These are phyloP conservation scores for Nakazawaea ernobii DNA, from an alignment of 805 yeast genomes.

Conservation along the genomic window DNA sequence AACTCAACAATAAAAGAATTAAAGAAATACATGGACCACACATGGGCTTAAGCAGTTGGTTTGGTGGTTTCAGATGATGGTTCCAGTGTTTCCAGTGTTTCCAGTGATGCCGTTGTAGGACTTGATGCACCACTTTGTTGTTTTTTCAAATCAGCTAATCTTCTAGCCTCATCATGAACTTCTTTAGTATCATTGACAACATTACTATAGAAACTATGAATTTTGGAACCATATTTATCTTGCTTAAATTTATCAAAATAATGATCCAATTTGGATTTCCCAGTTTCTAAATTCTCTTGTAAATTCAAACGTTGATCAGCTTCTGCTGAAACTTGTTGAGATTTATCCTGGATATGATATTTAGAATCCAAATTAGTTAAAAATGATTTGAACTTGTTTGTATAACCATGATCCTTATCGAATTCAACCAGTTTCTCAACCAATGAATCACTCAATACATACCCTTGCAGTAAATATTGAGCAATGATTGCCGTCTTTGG, in stretches of 20 bases:
- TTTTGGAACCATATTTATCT: conserved; percentile 48
- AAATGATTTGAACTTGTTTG: conserved; percentile 51
- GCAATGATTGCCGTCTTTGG: conserved; percentile 74
- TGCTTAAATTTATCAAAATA: conserved; percentile 42
- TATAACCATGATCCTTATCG: conserved; percentile 60
- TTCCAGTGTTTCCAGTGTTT: background rate
- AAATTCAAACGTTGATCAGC: conserved; percentile 37
- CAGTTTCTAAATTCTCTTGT: conserved; percentile 30
- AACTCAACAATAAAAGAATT: too few species aligned
- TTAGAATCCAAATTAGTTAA: conserved; percentile 49
- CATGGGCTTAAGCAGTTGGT: background rate
- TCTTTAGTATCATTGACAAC: conserved; percentile 51
- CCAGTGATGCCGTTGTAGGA: background rate
- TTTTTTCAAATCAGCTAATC: conserved; percentile 59
- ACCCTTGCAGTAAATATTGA: conserved; percentile 71
- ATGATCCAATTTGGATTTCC: conserved; percentile 31
- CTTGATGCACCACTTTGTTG: conserved; percentile 12
- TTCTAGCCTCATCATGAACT: conserved; percentile 69
- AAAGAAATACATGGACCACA: too few species aligned
- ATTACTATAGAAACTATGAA: conserved; percentile 54
- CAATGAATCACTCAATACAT: conserved; percentile 56
- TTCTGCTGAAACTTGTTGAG: conserved; percentile 23
- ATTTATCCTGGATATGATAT: conserved; percentile 55
- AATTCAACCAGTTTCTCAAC: conserved; percentile 55
- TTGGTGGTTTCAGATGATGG: background rate